A percentile compares a stretch with the other conserved stretches of the same genome.
Conservation (phyloP, 2,329 filamentous ascomycete genomes). For the Paracoccidioides brasiliensis region DNA sequence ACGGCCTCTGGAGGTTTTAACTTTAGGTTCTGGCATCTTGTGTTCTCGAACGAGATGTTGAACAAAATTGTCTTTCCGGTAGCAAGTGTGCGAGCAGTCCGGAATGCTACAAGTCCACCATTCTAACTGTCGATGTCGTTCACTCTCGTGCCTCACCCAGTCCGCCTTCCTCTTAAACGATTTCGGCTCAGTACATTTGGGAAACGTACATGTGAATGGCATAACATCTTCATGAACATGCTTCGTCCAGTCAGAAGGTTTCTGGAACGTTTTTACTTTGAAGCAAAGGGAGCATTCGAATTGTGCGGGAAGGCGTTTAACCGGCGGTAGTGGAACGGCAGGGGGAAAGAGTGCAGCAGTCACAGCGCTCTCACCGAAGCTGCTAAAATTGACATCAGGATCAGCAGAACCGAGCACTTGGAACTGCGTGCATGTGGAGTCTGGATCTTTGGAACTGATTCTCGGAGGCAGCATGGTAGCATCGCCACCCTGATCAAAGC, state of each 20-base stretch:
- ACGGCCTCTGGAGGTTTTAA: slow-evolving; percentile 53
- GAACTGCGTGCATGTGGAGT: slow-evolving; percentile 42
- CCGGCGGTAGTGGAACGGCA: slow-evolving; percentile 72
- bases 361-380: slow-evolving; percentile 53
- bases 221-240: slow-evolving; percentile 90
- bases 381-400: slow-evolving; percentile 54
- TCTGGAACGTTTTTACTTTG: slow-evolving; percentile 69
- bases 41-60: slow-evolving; percentile 88
- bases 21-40: slow-evolving; percentile 69
- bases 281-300: slow-evolving; percentile 88
- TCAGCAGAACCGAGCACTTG: slow-evolving; percentile 42
- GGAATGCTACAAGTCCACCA: slow-evolving; percentile 79
- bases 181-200: slow-evolving; percentile 68
- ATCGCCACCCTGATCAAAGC: slow-evolving; percentile 54
- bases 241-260: slow-evolving; percentile 94
- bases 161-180: slow-evolving; percentile 93
- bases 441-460: slow-evolving; percentile 40
- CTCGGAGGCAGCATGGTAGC: slow-evolving; percentile 48
- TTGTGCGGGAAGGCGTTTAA: slow-evolving; percentile 62
- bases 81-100: slow-evolving; percentile 72
- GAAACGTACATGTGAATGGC: slow-evolving; percentile 86
- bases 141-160: slow-evolving; percentile 90
- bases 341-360: slow-evolving; percentile 61
- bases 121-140: slow-evolving; percentile 76
- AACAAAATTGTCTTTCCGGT: slow-evolving; percentile 80